Percentiles rank a stretch among this genome's conserved stretches.
phyloP scores from a whole-genome alignment of 306 rosid genomes.

The Medicago ruthenica region DNA sequence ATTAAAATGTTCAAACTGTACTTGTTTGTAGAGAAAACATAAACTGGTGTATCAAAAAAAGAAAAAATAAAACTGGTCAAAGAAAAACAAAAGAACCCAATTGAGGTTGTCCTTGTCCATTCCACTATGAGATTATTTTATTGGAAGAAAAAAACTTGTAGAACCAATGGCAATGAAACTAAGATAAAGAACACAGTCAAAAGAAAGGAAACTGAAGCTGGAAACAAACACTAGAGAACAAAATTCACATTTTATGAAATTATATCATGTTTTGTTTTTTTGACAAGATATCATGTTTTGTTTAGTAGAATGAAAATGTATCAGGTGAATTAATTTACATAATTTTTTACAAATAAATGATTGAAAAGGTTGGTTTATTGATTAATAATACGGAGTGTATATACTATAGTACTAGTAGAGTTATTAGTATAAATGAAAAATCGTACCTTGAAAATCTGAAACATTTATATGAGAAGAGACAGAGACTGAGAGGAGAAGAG shows the following conservation, averaged over 20 bases:
- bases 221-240: slow-evolving; percentile 40
- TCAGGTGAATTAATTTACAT: background rate
- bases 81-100: slow-evolving; percentile 34
- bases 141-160: background rate
- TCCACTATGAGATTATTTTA: slow-evolving; percentile 8
- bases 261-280: too few species aligned
- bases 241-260: slow-evolving; percentile 32
- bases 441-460: slow-evolving; percentile 90
- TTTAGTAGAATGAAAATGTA: too few species aligned
- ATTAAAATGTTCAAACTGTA: slow-evolving; percentile 47
- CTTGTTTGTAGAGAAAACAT: slow-evolving; percentile 45
- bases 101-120: slow-evolving; percentile 35
- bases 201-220: background rate
- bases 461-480: slow-evolving; percentile 66
- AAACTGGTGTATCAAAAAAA: slow-evolving; percentile 45
- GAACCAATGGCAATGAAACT: slow-evolving; percentile 47
- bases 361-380: too few species aligned
- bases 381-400: background rate
- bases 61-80: slow-evolving; percentile 20
- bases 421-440: slow-evolving; percentile 26
- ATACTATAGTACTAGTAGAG: background rate
- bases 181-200: slow-evolving; percentile 40
- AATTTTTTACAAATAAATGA: too few species aligned
- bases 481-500: slow-evolving; percentile 50
- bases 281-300: too few species aligned